phyloP scores from a whole-genome alignment of 768 basidiomycete species.

The Boletus rex-veris region DNA sequence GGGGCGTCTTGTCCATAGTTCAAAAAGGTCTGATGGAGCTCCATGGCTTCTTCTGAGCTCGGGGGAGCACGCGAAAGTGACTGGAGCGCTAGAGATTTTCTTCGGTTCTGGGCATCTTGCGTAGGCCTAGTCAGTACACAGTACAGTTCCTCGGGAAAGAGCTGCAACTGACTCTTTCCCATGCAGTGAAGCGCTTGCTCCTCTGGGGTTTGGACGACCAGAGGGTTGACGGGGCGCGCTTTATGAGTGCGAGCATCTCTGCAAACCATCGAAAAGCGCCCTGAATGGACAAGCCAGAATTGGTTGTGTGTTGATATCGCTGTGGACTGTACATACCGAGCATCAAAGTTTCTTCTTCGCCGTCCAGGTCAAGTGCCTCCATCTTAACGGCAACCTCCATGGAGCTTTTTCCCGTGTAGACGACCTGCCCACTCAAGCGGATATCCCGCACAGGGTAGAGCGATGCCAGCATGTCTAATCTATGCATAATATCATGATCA shows the following conservation, averaged over 20 bases:
- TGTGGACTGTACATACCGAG: conserved; percentile 45
- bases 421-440: conserved; percentile 75
- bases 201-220: conserved; percentile 56
- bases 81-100: conserved; percentile 48
- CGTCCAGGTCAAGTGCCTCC: conserved; percentile 55
- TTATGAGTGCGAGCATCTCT: conserved; percentile 64
- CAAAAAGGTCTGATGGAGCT: conserved; percentile 68
- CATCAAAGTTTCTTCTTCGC: conserved; percentile 54
- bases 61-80: conserved; percentile 75
- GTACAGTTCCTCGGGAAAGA: background rate
- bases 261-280: conserved; percentile 92
- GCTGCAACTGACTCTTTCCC: conserved; percentile 54
- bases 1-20: conserved; percentile 45
- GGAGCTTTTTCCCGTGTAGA: conserved; percentile 70
- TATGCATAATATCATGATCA: conserved; percentile 22
- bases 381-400: conserved; percentile 88
- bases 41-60: conserved; percentile 60
- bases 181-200: conserved; percentile 61
- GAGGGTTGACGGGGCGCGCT: conserved; percentile 60
- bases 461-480: conserved; percentile 64
- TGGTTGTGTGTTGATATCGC: background rate
- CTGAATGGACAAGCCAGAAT: conserved; percentile 33
- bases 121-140: background rate
- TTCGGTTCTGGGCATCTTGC: conserved; percentile 58
- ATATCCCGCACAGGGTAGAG: conserved; percentile 63